Percentiles rank a stretch among this genome's conserved stretches.
phyloP scores from a whole-genome alignment of 176 grass and related monocot genomes.

The Musa beccarii region DNA sequence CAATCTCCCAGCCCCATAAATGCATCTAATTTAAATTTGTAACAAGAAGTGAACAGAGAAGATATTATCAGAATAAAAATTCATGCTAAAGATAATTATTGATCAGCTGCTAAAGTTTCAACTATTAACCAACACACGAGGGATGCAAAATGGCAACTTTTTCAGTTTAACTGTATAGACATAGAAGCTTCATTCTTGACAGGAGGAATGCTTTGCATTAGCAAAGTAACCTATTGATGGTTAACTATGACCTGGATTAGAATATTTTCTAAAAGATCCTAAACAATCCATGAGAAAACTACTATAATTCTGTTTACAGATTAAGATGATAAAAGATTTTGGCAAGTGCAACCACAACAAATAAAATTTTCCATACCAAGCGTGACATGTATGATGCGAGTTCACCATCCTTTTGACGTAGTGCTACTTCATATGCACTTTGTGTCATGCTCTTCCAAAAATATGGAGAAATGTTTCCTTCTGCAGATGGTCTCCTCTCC shows the following conservation, averaged over 20 bases:
- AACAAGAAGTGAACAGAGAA: too few relatives aligned
- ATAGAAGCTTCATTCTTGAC: background rate
- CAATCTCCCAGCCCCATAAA: too few relatives aligned
- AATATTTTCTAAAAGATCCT: background rate
- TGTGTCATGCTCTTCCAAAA: constrained; percentile 98
- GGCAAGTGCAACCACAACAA: background rate
- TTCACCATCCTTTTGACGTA: constrained; percentile 96
- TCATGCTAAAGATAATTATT: too few relatives aligned
- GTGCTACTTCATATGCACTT: constrained; percentile 90
- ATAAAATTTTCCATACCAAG: constrained; percentile 48
- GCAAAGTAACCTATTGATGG: background rate
- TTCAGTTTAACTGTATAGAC: too few relatives aligned
- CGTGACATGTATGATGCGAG: constrained; percentile 92
- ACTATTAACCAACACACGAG: too few relatives aligned
- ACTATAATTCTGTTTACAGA: too few relatives aligned
- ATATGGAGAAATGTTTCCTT: constrained; percentile 73
- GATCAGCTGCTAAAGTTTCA: too few relatives aligned
- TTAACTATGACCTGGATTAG: background rate
- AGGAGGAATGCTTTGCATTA: background rate
- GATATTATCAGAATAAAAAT: too few relatives aligned
- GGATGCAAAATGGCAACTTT: too few relatives aligned
- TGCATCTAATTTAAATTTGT: too few relatives aligned
- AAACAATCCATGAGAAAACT: too few relatives aligned
- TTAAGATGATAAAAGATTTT: too few relatives aligned
- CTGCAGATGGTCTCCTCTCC: constrained; percentile 82